A percentile compares a stretch with the other conserved stretches of the same genome.
Conservation (phyloP, 495 filamentous ascomycete genomes). For the Clavariopsis aquatica region DNA sequence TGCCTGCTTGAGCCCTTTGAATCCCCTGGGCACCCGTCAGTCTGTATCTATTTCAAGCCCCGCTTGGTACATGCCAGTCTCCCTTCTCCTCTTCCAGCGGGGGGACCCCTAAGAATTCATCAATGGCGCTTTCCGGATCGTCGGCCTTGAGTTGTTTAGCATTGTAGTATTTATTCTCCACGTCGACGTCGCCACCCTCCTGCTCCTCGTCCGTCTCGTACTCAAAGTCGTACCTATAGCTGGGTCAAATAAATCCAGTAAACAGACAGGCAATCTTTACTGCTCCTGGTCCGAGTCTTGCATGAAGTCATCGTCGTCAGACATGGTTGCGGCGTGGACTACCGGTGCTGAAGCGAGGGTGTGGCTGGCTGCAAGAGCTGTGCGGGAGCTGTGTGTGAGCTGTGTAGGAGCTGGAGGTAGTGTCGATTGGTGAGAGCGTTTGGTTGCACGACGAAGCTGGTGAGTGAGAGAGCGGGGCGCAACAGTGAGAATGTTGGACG, state of each 20-base stretch:
- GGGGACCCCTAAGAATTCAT: constrained; percentile 86
- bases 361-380: not conserved
- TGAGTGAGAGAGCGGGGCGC: not conserved
- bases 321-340: constrained; percentile 60
- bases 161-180: constrained; percentile 99
- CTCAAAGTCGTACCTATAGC: constrained; percentile 85
- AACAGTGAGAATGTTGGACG: not conserved
- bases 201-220: constrained; percentile 91
- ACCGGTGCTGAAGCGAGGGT: not conserved
- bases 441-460: not conserved
- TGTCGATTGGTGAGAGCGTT: not conserved
- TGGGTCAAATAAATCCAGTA: not conserved
- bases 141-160: constrained; percentile 92
- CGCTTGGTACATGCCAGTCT: constrained; percentile 67
- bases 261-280: constrained; percentile 45
- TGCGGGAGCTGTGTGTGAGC: not conserved
- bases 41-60: not conserved
- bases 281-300: constrained; percentile 94
- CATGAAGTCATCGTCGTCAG: constrained; percentile 98
- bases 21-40: constrained; percentile 61
- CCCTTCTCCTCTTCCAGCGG: constrained; percentile 84
- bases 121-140: constrained; percentile 83
- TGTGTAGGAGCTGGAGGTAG: not conserved
- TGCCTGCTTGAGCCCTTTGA: constrained; percentile 96
- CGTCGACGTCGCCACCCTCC: constrained; percentile 82